Percentiles rank a stretch among this genome's conserved stretches.
Conservation (phyloP, 2,329 filamentous ascomycete genomes). For the Colletotrichum cereale region DNA sequence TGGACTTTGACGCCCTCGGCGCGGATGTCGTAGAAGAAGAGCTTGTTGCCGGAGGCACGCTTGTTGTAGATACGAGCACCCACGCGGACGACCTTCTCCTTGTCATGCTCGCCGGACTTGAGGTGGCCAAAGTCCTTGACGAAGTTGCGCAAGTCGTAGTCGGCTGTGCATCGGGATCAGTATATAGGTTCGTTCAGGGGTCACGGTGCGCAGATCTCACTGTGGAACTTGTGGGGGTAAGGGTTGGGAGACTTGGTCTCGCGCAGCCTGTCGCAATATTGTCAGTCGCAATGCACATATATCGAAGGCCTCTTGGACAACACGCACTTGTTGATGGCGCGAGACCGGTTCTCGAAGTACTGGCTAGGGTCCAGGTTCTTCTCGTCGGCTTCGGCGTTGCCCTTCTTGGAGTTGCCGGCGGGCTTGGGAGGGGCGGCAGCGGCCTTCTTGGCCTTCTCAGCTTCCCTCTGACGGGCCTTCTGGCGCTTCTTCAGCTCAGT, state of each 20-base stretch:
- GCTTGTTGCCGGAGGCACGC: constrained; percentile 83
- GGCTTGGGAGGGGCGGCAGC: constrained; percentile 73
- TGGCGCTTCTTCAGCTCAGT: constrained; percentile 93
- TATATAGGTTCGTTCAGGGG: neutral
- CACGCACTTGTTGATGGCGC: constrained; percentile 75
- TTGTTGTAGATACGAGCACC: constrained; percentile 92
- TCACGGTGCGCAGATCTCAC: constrained; percentile 40
- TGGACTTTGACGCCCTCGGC: constrained; percentile 78
- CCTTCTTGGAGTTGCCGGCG: constrained; percentile 74
- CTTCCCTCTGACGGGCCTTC: constrained; percentile 89
- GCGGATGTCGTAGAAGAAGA: constrained; percentile 91
- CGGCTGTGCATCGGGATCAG: constrained; percentile 73
- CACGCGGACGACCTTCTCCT: constrained; percentile 80
- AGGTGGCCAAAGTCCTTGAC: constrained; percentile 81
- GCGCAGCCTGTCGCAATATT: constrained; percentile 61
- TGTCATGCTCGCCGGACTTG: constrained; percentile 87
- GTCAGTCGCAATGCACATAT: constrained; percentile 63
- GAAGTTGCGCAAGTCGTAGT: constrained; percentile 86
- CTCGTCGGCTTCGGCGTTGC: constrained; percentile 75
- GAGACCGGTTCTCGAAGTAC: constrained; percentile 96
- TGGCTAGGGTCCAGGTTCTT: constrained; percentile 70
- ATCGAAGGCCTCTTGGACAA: constrained; percentile 43
- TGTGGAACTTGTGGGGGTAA: constrained; percentile 82
- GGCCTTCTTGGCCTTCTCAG: constrained; percentile 89
- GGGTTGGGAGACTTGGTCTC: constrained; percentile 81